Evolutionary conservation across 2,329 filamentous ascomycete species (phyloP).

Genomic region (Hypoxylon sp.): DNA sequence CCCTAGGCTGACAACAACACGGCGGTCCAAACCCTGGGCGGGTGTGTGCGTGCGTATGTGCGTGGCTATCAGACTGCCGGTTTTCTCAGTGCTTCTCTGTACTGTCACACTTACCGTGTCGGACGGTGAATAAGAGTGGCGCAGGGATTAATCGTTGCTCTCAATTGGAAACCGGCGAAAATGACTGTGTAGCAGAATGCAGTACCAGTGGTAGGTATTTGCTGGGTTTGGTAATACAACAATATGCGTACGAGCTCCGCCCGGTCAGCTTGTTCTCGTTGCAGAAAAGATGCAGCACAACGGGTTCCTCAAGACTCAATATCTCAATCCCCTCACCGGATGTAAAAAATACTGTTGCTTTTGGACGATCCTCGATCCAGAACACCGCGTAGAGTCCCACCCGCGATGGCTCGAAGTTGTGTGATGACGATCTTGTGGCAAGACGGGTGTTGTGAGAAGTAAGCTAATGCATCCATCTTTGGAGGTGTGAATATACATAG

Average conservation of each 20-base stretch:
- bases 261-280: slow-evolving; percentile 35
- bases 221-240: slow-evolving; percentile 41
- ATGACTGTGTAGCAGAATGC: slow-evolving; percentile 35
- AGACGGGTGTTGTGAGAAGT: slow-evolving; percentile 36
- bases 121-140: slow-evolving; percentile 35
- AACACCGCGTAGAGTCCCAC: slow-evolving; percentile 24
- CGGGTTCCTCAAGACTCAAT: slow-evolving; percentile 11
- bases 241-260: slow-evolving; percentile 33
- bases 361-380: slow-evolving; percentile 28
- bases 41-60: slow-evolving; percentile 13
- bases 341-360: slow-evolving; percentile 19
- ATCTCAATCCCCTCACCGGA: slow-evolving; percentile 22
- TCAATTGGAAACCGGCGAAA: slow-evolving; percentile 40
- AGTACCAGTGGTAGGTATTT: slow-evolving; percentile 33
- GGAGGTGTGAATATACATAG: slow-evolving; percentile 22
- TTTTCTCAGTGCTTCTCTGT: slow-evolving; percentile 30
- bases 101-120: slow-evolving; percentile 41
- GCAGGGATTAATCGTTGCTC: slow-evolving; percentile 33
- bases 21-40: slow-evolving; percentile 12
- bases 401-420: slow-evolving; percentile 29
- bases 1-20: slow-evolving; percentile 29
- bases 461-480: slow-evolving; percentile 35
- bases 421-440: slow-evolving; percentile 30
- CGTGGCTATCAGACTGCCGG: slow-evolving; percentile 39
- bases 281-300: slow-evolving; percentile 25